phyloP scores from a whole-genome alignment of 345 rosid genomes.

The Populus davidiana region DNA sequence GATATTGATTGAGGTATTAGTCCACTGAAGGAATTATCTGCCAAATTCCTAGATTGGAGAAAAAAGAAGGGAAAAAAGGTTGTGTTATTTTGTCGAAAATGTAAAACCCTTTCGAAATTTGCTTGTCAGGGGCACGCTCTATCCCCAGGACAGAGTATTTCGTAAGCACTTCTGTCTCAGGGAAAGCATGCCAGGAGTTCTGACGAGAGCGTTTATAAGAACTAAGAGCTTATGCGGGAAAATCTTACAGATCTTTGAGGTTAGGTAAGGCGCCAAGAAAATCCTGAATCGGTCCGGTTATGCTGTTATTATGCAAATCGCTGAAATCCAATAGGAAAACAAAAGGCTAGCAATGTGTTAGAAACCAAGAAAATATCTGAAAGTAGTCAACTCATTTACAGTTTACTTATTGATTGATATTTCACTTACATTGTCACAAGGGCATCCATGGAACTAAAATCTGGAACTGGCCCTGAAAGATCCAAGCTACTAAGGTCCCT shows the following conservation, averaged over 20 bases:
- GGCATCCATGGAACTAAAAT: constrained; percentile 47
- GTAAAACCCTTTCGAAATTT: not conserved
- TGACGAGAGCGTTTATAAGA: not conserved
- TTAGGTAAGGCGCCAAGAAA: constrained; percentile 22
- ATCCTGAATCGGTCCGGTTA: constrained; percentile 22
- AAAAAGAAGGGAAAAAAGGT: not conserved
- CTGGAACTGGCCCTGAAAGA: constrained; percentile 41
- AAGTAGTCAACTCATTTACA: not conserved
- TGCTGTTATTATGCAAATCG: constrained; percentile 20
- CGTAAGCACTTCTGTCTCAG: too few relatives aligned
- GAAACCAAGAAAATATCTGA: not conserved
- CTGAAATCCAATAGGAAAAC: constrained; percentile 2
- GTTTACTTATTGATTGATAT: not conserved
- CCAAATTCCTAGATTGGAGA: constrained; percentile 20
- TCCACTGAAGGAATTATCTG: constrained; percentile 19
- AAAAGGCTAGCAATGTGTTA: not conserved
- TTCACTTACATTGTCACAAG: constrained; percentile 38
- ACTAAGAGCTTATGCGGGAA: not conserved
- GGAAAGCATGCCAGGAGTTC: not conserved
- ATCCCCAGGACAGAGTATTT: not conserved
- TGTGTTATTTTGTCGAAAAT: not conserved
- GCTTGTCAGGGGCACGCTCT: not conserved
- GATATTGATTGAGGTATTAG: constrained; percentile 20
- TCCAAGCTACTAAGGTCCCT: constrained; percentile 36
- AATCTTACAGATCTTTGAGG: constrained; percentile 19